Percentiles rank a stretch among this genome's conserved stretches.
Conservation (phyloP, 106 monocot species). For the Dactylorhiza incarnata region DNA sequence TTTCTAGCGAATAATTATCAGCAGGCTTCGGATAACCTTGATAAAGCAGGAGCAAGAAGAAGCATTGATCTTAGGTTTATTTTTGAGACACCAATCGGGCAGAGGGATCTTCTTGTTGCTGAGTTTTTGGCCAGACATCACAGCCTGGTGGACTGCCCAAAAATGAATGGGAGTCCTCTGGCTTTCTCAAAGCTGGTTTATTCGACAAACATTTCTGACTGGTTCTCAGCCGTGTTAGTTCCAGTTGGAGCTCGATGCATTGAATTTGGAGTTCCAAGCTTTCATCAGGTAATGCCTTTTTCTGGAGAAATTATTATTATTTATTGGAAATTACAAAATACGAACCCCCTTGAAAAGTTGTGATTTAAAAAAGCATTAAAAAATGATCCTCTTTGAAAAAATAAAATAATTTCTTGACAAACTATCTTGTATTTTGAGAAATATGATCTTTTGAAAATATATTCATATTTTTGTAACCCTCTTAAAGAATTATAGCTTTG, state of each 20-base stretch:
- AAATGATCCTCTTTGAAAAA: too few relatives aligned
- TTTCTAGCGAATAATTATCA: slow-evolving; percentile 29
- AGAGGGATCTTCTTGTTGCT: slow-evolving; percentile 49
- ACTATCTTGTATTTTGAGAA: too few relatives aligned
- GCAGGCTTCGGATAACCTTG: slow-evolving; percentile 19
- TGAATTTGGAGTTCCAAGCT: slow-evolving; percentile 37
- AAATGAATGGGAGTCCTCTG: slow-evolving; percentile 34
- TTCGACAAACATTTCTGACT: slow-evolving; percentile 39
- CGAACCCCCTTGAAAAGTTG: neutral
- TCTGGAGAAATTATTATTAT: neutral
- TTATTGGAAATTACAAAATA: slow-evolving; percentile 2
- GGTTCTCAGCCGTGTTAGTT: slow-evolving; percentile 33
- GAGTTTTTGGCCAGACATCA: slow-evolving; percentile 37
- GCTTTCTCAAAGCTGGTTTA: slow-evolving; percentile 48
- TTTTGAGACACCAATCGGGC: slow-evolving; percentile 55
- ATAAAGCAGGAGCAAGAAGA: slow-evolving; percentile 36
- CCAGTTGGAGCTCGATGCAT: slow-evolving; percentile 64
- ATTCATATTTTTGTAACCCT: too few relatives aligned
- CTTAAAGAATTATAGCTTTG: too few relatives aligned
- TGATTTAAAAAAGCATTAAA: too few relatives aligned
- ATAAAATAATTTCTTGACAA: too few relatives aligned
- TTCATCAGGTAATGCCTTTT: slow-evolving; percentile 36
- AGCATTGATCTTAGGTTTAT: slow-evolving; percentile 66
- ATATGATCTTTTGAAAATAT: too few relatives aligned
- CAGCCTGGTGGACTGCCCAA: slow-evolving; percentile 13